Evolutionary conservation across 2,329 filamentous ascomycete species (phyloP), one percentile per base, ranked within the genome.

Genomic region (Exophiala lecanii-corni): DNA sequence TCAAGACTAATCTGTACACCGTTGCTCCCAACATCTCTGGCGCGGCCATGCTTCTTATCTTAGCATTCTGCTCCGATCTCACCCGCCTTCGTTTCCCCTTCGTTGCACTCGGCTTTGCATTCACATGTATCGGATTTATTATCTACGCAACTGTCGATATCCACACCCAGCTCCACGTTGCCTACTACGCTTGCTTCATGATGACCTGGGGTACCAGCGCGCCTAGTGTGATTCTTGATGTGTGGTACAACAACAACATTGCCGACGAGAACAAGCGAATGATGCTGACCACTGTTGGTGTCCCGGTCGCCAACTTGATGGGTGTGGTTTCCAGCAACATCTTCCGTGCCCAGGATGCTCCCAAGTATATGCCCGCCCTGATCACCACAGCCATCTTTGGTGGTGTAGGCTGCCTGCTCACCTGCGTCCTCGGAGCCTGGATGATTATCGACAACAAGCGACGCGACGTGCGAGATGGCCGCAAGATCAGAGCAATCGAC

Each of bases 171-270:
- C 61, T 83, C n/a, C 71, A 74, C 3, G 70, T 87, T 1, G 84
- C 83, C 1, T 89, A 89, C 57, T 88, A 81, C 51, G 82, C 84
- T 4, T 81, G 76, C 41, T 89, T 89, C 62, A 84, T 89, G 81
- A 87, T 89, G 82, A 84, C 80, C 9, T 88, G 83, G 80, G 85
- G 85, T 12, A 87, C 83, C 0, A 82, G 79, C 1, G 84, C 84
- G 0, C 84, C 86, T 0, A 84, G 79, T 0, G 84, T 89, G 6
- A 69, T 89, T 9, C 69, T 82, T 12, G 67, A 79, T 53, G 70
- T 78, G 43, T 83, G 81, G 81, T 89, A 88, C 66, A 89, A 86
- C 65, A 89, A 89, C 69, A 89, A 91, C 59, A 76, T 88, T 41
- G 84, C 84, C 1, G 76, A 89, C 56, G 86, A 89, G 62, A 81